phyloP scores from a whole-genome alignment of 108 stramenopile species.

The Pseudonitzschia pungens region DNA sequence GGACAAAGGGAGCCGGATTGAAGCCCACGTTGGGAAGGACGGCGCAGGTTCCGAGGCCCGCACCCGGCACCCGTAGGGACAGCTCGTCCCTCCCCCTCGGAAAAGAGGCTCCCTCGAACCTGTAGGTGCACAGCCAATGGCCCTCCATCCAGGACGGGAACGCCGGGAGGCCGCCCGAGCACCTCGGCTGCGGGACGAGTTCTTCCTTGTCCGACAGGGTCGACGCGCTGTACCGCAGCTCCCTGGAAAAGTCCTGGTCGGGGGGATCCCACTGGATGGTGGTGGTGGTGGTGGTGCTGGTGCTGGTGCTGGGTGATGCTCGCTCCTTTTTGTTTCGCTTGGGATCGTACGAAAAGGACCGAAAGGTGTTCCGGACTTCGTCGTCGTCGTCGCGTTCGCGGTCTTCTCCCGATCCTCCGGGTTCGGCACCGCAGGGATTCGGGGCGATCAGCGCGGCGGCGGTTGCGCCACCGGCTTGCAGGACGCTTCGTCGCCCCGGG shows the following conservation, averaged over 20 bases:
- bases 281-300: no score
- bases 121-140: slow-evolving; percentile 31
- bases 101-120: slow-evolving; percentile 36
- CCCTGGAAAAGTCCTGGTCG: background rate
- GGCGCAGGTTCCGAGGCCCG: slow-evolving; percentile 38
- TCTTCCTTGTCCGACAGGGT: background rate
- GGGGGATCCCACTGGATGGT: background rate
- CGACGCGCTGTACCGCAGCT: slow-evolving; percentile 4
- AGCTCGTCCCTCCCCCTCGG: slow-evolving; percentile 31
- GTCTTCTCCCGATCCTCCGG: no score
- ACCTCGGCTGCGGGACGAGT: background rate
- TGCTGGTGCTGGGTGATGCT: no score
- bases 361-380: no score
- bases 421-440: no score
- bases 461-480: no score
- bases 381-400: no score
- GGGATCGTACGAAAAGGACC: no score
- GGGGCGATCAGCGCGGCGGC: no score
- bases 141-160: slow-evolving; percentile 37
- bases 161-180: slow-evolving; percentile 11
- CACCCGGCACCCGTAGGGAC: slow-evolving; percentile 32
- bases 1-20: slow-evolving; percentile 27
- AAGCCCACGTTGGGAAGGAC: slow-evolving; percentile 40
- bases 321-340: no score
- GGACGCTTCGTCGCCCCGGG: no score